These are phyloP conservation scores for Articulospora tetracladia DNA, from an alignment of 495 filamentous ascomycete species.

Conservation along the genomic window DNA sequence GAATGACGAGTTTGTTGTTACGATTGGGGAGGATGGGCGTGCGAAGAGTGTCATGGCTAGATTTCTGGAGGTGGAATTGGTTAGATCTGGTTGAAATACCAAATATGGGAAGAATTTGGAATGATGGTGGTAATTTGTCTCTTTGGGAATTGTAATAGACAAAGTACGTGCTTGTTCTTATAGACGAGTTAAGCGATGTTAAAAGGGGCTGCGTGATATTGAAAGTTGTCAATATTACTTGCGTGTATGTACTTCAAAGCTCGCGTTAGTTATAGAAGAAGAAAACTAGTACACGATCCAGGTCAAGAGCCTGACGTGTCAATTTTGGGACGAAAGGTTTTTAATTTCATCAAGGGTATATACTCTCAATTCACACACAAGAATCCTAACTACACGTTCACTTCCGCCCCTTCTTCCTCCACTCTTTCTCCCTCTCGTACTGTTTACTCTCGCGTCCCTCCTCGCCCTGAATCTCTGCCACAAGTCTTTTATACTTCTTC, in stretches of 20 bases:
- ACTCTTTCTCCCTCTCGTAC: conserved; percentile 81
- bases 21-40: conserved; percentile 30
- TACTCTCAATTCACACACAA: neutral
- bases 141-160: no score
- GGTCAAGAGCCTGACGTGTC: neutral
- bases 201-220: no score
- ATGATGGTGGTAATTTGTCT: no score
- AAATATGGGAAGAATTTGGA: no score
- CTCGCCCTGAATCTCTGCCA: conserved; percentile 92
- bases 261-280: no score
- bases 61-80: conserved; percentile 29
- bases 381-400: conserved; percentile 8
- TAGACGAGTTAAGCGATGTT: no score
- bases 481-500: conserved; percentile 85
- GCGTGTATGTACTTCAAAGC: no score
- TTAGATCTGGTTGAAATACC: neutral
- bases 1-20: conserved; percentile 41
- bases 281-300: no score
- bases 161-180: no score
- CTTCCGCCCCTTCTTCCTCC: conserved; percentile 54
- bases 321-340: neutral
- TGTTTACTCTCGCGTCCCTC: conserved; percentile 82
- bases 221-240: no score
- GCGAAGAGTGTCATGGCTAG: conserved; percentile 37
- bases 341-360: neutral